Evolutionary conservation across 345 rosid species (phyloP).

Genomic region (Citrus inodora): DNA sequence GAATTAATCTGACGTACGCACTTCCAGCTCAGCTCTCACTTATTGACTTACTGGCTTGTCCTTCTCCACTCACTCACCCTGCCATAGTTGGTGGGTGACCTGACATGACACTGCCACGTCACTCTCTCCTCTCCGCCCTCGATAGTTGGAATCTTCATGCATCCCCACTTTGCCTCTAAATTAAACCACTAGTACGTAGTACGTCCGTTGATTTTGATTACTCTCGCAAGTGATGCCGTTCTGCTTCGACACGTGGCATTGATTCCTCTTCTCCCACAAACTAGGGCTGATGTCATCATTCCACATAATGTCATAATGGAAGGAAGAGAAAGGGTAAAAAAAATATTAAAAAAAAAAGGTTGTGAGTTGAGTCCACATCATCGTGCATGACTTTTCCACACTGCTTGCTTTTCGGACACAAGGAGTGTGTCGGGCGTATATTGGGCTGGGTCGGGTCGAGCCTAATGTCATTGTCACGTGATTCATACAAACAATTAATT

Average conservation of each 20-base stretch:
- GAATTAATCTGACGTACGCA: not conserved
- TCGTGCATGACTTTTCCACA: constrained; percentile 16
- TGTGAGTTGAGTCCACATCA: constrained; percentile 27
- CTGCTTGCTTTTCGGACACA: constrained; percentile 15
- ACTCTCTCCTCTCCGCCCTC: not conserved
- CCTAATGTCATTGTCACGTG: not conserved
- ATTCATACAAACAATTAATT: too few relatives aligned
- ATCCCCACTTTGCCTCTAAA: not conserved
- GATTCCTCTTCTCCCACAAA: not conserved
- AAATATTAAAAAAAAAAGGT: not conserved
- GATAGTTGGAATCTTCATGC: constrained; percentile 19
- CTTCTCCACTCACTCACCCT: constrained; percentile 28
- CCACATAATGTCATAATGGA: not conserved
- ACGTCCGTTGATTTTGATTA: too few relatives aligned
- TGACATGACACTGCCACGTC: constrained; percentile 27
- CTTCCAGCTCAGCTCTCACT: not conserved
- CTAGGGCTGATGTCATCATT: constrained; percentile 17
- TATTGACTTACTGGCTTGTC: constrained; percentile 2
- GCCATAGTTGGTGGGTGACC: constrained; percentile 29
- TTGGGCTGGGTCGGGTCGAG: constrained; percentile 8
- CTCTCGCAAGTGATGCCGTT: too few relatives aligned
- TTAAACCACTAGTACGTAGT: too few relatives aligned
- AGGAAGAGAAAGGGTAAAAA: too few relatives aligned
- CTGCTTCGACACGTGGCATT: not conserved
- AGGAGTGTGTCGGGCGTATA: not conserved